phyloP scores from a whole-genome alignment of 352 stramenopile species.

The Pythium coloratum region DNA sequence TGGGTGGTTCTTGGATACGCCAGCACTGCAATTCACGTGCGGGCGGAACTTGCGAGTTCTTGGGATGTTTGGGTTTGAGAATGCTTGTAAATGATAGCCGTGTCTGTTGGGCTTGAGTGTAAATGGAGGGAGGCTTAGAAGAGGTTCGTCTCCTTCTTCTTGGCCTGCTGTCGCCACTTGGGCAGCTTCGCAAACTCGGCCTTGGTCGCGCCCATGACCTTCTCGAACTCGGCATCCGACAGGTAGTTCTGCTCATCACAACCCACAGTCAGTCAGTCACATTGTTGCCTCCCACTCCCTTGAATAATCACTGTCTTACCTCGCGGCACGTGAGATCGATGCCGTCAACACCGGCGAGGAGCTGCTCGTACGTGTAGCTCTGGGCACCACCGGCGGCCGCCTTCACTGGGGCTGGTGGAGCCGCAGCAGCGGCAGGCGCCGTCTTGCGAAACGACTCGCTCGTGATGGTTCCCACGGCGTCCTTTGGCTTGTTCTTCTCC shows the following conservation, averaged over 20 bases:
- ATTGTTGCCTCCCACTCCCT: not conserved
- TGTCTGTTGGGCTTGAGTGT: not conserved
- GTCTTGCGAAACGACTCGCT: slow-evolving; percentile 41
- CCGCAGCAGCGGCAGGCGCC: slow-evolving; percentile 11
- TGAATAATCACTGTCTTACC: slow-evolving; percentile 27
- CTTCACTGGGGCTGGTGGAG: slow-evolving; percentile 17
- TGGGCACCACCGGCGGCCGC: slow-evolving; percentile 34
- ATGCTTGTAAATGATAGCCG: not conserved
- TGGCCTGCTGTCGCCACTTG: slow-evolving; percentile 87
- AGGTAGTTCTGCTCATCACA: slow-evolving; percentile 58
- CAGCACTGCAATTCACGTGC: not conserved
- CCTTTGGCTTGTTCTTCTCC: slow-evolving; percentile 65
- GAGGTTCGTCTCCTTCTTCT: slow-evolving; percentile 86
- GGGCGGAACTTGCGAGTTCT: not conserved
- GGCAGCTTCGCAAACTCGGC: slow-evolving; percentile 62
- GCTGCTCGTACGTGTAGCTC: slow-evolving; percentile 64
- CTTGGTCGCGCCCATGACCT: slow-evolving; percentile 63
- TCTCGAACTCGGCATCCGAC: slow-evolving; percentile 73
- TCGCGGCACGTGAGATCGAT: slow-evolving; percentile 79
- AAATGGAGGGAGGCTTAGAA: slow-evolving; percentile 53
- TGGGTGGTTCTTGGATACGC: not conserved
- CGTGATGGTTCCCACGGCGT: slow-evolving; percentile 54
- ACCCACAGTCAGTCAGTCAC: slow-evolving; percentile 1
- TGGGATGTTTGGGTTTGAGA: not conserved
- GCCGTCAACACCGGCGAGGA: slow-evolving; percentile 70